Evolutionary conservation across 192 early-diverging fungal species (phyloP).

Genomic region (Coemansia sp.): DNA sequence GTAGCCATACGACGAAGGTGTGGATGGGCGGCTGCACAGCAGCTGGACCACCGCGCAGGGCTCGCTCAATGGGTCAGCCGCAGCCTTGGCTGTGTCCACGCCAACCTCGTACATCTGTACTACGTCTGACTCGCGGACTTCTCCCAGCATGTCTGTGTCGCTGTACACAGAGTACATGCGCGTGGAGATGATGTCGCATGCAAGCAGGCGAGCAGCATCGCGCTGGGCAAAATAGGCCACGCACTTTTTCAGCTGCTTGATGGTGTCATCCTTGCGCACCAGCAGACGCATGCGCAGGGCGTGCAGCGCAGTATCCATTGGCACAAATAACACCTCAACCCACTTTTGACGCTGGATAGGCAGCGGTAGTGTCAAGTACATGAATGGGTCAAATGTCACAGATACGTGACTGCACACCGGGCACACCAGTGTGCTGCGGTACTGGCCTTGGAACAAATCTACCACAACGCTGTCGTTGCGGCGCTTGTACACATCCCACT

Average conservation of each 20-base stretch:
- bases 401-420: constrained; percentile 57
- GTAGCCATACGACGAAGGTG: constrained; percentile 25
- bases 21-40: constrained; percentile 20
- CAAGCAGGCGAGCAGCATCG: constrained; percentile 20
- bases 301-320: constrained; percentile 27
- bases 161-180: constrained; percentile 38
- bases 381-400: constrained; percentile 83
- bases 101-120: constrained; percentile 47
- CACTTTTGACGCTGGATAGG: constrained; percentile 67
- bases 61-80: constrained; percentile 16
- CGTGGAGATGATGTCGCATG: constrained; percentile 24
- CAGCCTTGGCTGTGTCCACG: constrained; percentile 12
- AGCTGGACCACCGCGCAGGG: constrained; percentile 27
- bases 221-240: constrained; percentile 55
- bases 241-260: constrained; percentile 60
- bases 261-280: constrained; percentile 64
- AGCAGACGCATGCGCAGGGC: constrained; percentile 56
- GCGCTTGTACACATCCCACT: constrained; percentile 73
- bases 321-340: constrained; percentile 56
- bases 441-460: constrained; percentile 75
- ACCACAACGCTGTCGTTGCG: constrained; percentile 82
- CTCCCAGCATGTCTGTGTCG: constrained; percentile 27
- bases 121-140: constrained; percentile 23
- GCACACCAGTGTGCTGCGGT: constrained; percentile 62
- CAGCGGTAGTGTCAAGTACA: constrained; percentile 74